A percentile compares a stretch with the other conserved stretches of the same genome.
Evolutionary conservation across 495 filamentous ascomycete genomes (phyloP).

Genomic region (Talaromyces ruber): DNA sequence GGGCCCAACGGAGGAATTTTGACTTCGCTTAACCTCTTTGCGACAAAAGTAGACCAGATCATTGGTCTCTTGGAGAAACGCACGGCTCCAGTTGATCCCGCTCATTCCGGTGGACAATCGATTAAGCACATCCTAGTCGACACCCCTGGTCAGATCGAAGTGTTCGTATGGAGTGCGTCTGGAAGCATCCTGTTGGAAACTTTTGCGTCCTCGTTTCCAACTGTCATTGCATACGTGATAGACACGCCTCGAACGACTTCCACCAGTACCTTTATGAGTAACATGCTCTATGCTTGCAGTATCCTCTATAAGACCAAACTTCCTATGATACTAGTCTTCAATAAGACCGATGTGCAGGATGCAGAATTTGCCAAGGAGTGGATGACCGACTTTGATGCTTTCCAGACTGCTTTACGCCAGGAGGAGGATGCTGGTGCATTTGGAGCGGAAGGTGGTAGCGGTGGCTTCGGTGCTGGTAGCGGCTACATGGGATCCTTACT

Average conservation of each 20-base stretch:
- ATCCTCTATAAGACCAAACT: conserved; percentile 98
- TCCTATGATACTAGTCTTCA: conserved; percentile 97
- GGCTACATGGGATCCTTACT: conserved; percentile 96
- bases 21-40: conserved; percentile 91
- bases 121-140: conserved; percentile 86
- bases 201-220: conserved; percentile 86
- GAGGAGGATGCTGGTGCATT: conserved; percentile 76
- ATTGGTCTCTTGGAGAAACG: conserved; percentile 84
- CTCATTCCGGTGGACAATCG: conserved; percentile 48
- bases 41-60: conserved; percentile 96
- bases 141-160: conserved; percentile 96
- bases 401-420: conserved; percentile 72
- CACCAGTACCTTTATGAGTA: conserved; percentile 96
- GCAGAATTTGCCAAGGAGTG: conserved; percentile 92
- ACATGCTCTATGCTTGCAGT: conserved; percentile 98
- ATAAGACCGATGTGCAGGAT: conserved; percentile 93
- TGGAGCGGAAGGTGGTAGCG: conserved; percentile 58
- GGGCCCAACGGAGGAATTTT: conserved; percentile 98
- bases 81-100: conserved; percentile 48
- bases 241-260: conserved; percentile 89
- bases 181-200: conserved; percentile 91
- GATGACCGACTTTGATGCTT: conserved; percentile 98
- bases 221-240: conserved; percentile 93
- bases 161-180: conserved; percentile 94
- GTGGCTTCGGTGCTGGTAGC: conserved; percentile 58